Conservation (phyloP, 495 filamentous ascomycete species). For the Amphirosellinia nigrospora region DNA sequence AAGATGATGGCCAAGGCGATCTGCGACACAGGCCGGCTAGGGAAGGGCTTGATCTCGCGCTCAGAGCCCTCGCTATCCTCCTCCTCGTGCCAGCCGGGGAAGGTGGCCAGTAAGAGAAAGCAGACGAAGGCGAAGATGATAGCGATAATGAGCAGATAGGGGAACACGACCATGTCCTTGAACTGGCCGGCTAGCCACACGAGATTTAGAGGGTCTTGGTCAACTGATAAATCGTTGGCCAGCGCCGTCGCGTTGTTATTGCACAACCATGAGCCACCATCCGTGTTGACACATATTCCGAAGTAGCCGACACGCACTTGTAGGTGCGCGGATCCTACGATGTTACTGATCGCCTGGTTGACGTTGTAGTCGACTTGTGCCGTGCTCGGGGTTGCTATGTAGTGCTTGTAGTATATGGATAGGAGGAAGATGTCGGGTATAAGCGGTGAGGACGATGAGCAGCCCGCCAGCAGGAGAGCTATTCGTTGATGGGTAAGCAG, state of each 20-base stretch:
- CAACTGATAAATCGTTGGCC: slow-evolving; percentile 68
- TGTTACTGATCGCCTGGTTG: slow-evolving; percentile 73
- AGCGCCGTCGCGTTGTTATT: slow-evolving; percentile 78
- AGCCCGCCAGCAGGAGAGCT: slow-evolving; percentile 81
- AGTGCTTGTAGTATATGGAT: slow-evolving; percentile 72
- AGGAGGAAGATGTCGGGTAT: slow-evolving; percentile 84
- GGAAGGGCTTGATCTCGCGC: slow-evolving; percentile 80
- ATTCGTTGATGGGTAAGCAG: slow-evolving; percentile 19
- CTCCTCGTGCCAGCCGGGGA: slow-evolving; percentile 82
- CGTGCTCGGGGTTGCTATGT: slow-evolving; percentile 68
- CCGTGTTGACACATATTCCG: slow-evolving; percentile 77
- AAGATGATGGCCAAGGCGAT: slow-evolving; percentile 80
- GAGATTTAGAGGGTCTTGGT: slow-evolving; percentile 80
- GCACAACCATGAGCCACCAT: slow-evolving; percentile 75
- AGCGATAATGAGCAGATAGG: slow-evolving; percentile 80
- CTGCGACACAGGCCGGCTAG: slow-evolving; percentile 73
- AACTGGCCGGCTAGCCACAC: slow-evolving; percentile 82
- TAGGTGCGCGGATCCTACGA: slow-evolving; percentile 69
- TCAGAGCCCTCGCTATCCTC: slow-evolving; percentile 66
- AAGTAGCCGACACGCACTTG: slow-evolving; percentile 67
- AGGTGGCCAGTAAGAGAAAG: slow-evolving; percentile 76
- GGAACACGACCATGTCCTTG: slow-evolving; percentile 82
- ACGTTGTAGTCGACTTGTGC: slow-evolving; percentile 87
- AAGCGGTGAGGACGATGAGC: slow-evolving; percentile 75
- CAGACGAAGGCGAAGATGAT: slow-evolving; percentile 81